Percentiles rank a stretch among this genome's conserved stretches.
Evolutionary conservation across 2,329 filamentous ascomycete genomes (phyloP).

Genomic region (Mycosphaerelloides madeirae): DNA sequence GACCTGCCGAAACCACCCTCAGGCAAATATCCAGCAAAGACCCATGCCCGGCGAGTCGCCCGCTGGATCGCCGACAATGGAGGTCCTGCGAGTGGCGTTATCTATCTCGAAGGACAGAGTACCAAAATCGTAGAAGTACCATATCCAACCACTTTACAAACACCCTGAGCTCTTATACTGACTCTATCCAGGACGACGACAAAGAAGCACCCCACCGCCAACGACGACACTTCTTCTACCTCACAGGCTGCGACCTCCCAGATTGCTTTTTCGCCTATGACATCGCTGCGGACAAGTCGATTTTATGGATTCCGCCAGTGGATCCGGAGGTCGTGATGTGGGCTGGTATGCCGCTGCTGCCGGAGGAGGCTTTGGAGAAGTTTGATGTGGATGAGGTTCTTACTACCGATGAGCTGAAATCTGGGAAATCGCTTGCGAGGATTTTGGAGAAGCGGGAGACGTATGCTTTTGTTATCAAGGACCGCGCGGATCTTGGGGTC

Average conservation of each 20-base stretch:
- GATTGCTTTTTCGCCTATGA: slow-evolving; percentile 84
- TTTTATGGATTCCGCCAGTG: slow-evolving; percentile 86
- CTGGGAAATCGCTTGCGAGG: slow-evolving; percentile 57
- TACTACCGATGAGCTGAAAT: slow-evolving; percentile 61
- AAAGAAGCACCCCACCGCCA: slow-evolving; percentile 15
- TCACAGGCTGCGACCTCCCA: slow-evolving; percentile 77
- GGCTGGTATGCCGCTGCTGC: slow-evolving; percentile 81
- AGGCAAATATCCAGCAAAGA: slow-evolving; percentile 74
- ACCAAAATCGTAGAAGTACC: slow-evolving; percentile 67
- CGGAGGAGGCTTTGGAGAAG: slow-evolving; percentile 63
- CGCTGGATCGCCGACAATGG: slow-evolving; percentile 66
- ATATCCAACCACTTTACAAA: too few relatives aligned
- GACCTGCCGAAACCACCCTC: slow-evolving; percentile 31
- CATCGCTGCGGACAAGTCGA: slow-evolving; percentile 66
- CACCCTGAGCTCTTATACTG: too few relatives aligned
- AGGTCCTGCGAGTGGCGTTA: slow-evolving; percentile 62
- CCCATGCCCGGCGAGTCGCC: slow-evolving; percentile 78
- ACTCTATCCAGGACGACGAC: too few relatives aligned
- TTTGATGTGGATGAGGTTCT: slow-evolving; percentile 55
- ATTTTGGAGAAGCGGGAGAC: slow-evolving; percentile 32
- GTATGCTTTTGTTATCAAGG: slow-evolving; percentile 70
- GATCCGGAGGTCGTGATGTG: slow-evolving; percentile 89
- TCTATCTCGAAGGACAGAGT: slow-evolving; percentile 85
- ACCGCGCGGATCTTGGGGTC: slow-evolving; percentile 55
- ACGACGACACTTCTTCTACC: slow-evolving; percentile 81